Base-by-base conservation (phyloP, 768 basidiomycete genomes). In the Pisolithus marmoratus region DNA sequence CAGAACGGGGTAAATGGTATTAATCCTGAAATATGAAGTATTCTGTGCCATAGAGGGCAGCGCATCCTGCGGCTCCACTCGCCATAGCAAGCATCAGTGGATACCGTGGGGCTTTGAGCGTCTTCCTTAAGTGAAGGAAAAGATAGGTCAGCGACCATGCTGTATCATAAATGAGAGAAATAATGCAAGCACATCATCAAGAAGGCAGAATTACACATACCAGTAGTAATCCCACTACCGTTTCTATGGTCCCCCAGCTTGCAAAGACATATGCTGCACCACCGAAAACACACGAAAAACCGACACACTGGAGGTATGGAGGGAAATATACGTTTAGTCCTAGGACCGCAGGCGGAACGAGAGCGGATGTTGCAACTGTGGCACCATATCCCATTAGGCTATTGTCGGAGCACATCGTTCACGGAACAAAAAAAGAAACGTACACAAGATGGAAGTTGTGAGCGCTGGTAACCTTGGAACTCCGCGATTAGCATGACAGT, bases 151-250 rank as follows among this genome's bases (percentile, higher is more conserved):
- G n/a, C n/a, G n/a, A n/a, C n/a, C n/a, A n/a, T 7, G 74, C 75
- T 74, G 43, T 26, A 26, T 29, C 38, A 29, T 36, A 41, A 52
- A 36, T 26, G 27, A n/a, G 43, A 24, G 26, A 14, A 48, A 19
- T 0, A 17, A 31, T 34, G 19, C 14, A 43, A n/a, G 23, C 31
- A 17, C 20, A 34, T 14, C 3, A n/a, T 27, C 8, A 40, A 52
- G 8, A 29, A 15, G 4, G 37, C 14, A 8, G 23, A 8, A 8
- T 23, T 9, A 1, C 14, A 27, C 60, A 27, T 23, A 59, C 65
- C 65, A 19, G 65, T 77, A 20, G 70, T 56, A 22, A 76, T 72
- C 0, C 76, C 77, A 49, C 72, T 68, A 1, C 77, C 77, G 49
- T 79, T 77, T 27, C 69, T 60, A 27, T 53, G 53, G 38, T 77